Evolutionary conservation across 129 eudicot genomes (phyloP).

Genomic region (Artemisia tridentata): DNA sequence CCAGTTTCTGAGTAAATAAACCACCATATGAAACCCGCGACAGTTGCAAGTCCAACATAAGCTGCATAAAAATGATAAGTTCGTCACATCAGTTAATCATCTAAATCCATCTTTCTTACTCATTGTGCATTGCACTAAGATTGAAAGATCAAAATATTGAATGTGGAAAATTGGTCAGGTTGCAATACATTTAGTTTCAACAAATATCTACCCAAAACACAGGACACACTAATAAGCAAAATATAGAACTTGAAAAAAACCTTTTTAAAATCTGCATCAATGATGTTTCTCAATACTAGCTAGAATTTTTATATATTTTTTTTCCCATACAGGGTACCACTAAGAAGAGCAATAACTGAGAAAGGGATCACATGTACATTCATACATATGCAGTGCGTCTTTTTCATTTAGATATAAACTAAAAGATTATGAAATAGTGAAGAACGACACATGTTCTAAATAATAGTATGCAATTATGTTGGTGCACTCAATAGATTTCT

Average conservation of each 20-base stretch:
- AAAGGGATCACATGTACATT: too few species aligned
- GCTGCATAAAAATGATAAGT: conserved; percentile 47
- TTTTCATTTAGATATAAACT: too few species aligned
- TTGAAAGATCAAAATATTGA: neutral
- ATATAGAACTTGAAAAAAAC: neutral
- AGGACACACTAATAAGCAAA: neutral
- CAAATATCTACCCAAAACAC: neutral
- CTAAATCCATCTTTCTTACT: neutral
- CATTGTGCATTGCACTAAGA: neutral
- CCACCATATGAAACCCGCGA: conserved; percentile 99
- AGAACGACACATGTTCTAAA: neutral
- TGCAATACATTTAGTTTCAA: neutral
- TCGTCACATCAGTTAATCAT: neutral
- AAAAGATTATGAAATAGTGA: neutral
- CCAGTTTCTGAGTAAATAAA: conserved; percentile 84
- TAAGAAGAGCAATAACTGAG: neutral
- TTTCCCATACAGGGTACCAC: neutral
- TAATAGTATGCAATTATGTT: neutral
- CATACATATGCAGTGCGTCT: too few species aligned
- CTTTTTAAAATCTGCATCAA: neutral
- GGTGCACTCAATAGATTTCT: neutral
- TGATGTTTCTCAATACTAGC: neutral
- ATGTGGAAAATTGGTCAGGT: neutral
- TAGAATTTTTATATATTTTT: neutral
- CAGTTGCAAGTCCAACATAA: conserved; percentile 98